phyloP scores from a whole-genome alignment of 352 stramenopile species.

The Thraustochytrium sp. region DNA sequence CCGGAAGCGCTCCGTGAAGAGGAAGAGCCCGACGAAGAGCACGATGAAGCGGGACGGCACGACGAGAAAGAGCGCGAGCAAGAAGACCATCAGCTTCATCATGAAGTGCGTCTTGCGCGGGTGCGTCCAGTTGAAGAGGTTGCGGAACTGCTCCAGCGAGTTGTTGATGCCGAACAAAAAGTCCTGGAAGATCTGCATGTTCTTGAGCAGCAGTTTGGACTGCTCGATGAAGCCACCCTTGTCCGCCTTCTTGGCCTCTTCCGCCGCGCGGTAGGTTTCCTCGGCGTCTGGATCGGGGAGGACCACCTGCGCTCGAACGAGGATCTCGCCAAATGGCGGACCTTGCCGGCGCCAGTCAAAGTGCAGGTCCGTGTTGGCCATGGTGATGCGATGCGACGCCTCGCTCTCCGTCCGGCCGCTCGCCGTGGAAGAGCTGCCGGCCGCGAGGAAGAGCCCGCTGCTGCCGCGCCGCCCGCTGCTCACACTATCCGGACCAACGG shows the following conservation, averaged over 20 bases:
- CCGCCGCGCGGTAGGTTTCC: neutral
- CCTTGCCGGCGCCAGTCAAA: neutral
- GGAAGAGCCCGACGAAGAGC: conserved; percentile 28
- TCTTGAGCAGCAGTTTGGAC: neutral
- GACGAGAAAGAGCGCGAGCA: conserved; percentile 24
- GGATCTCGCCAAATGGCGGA: conserved; percentile 6
- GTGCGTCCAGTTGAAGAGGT: conserved; percentile 46
- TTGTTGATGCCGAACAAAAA: conserved; percentile 31
- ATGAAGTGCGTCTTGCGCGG: conserved; percentile 40
- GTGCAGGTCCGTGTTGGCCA: neutral
- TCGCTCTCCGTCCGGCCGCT: neutral
- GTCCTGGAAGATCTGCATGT: conserved; percentile 31
- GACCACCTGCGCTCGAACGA: conserved; percentile 19
- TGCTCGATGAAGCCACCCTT: conserved; percentile 16
- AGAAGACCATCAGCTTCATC: neutral
- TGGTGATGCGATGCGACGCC: neutral
- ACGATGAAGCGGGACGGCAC: conserved; percentile 33
- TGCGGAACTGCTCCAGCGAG: conserved; percentile 15
- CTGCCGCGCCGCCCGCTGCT: no score
- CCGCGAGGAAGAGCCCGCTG: no score
- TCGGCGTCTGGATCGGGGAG: conserved; percentile 17
- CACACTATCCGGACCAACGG: no score
- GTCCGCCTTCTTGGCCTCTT: conserved; percentile 39
- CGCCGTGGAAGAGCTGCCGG: no score
- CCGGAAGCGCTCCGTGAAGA: conserved; percentile 43